These are phyloP conservation scores for Steccherinum ochraceum DNA, from an alignment of 768 basidiomycete genomes.

Conservation along the genomic window DNA sequence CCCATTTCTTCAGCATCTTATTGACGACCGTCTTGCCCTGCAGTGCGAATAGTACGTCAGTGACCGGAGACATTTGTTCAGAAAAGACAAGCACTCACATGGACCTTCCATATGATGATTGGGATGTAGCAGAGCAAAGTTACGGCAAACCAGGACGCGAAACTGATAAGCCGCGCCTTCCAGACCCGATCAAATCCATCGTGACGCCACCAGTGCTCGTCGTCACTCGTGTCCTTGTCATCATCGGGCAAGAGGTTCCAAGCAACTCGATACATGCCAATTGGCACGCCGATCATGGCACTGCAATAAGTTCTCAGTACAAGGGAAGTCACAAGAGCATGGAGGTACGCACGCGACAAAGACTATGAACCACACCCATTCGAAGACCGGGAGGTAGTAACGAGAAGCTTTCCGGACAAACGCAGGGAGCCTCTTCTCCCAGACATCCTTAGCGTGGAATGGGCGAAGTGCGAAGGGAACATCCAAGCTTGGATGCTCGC, in stretches of 20 bases:
- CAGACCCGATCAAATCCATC: conserved; percentile 18
- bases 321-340: not conserved
- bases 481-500: conserved; percentile 13
- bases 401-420: conserved; percentile 30
- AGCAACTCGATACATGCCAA: conserved; percentile 30
- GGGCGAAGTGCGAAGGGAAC: conserved; percentile 25
- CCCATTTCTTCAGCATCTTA: conserved; percentile 34
- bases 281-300: conserved; percentile 32
- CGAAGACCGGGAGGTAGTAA: conserved; percentile 39
- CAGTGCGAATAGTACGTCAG: not conserved
- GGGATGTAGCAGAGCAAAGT: conserved; percentile 35
- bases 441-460: conserved; percentile 33
- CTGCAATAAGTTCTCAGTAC: too few species aligned
- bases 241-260: conserved; percentile 21
- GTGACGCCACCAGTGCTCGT: not conserved
- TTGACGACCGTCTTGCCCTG: conserved; percentile 38
- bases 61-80: not conserved
- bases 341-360: conserved; percentile 31
- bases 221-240: conserved; percentile 14
- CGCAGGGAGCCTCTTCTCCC: conserved; percentile 35
- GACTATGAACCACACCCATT: conserved; percentile 34
- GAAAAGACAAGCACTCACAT: conserved; percentile 23
- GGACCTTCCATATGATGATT: conserved; percentile 40
- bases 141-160: conserved; percentile 32
- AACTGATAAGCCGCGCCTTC: conserved; percentile 30